Conservation (phyloP, 805 yeast species). For the Yamadazyma olivae region DNA sequence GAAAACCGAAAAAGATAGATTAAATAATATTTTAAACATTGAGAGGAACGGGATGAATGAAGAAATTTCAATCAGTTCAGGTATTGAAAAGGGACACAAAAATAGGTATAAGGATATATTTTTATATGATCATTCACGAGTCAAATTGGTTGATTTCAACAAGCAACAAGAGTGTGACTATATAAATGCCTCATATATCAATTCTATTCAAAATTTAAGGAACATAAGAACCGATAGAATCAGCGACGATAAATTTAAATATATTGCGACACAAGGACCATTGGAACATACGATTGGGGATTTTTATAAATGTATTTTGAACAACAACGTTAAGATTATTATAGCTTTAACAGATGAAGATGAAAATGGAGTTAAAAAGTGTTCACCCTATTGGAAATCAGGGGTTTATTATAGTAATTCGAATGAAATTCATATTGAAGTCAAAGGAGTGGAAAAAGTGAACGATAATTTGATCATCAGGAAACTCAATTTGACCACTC, state of each 20-base stretch:
- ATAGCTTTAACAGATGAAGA: conserved; percentile 71
- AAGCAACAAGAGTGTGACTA: conserved; percentile 44
- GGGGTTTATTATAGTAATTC: conserved; percentile 45
- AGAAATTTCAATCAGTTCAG: conserved; percentile 57
- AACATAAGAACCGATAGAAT: conserved; percentile 4
- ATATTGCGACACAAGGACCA: conserved; percentile 92
- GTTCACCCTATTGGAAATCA: conserved; percentile 72
- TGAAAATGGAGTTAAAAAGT: conserved; percentile 79
- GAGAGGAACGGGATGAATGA: conserved; percentile 14
- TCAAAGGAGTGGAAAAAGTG: conserved; percentile 14
- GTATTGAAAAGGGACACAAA: conserved; percentile 77
- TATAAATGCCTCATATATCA: conserved; percentile 81
- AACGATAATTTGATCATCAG: conserved; percentile 30
- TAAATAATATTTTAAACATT: conserved; percentile 38
- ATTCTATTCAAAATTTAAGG: conserved; percentile 16
- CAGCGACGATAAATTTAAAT: conserved; percentile 17
- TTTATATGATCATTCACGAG: conserved; percentile 84
- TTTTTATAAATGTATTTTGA: conserved; percentile 76
- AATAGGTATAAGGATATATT: conserved; percentile 87
- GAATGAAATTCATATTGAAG: conserved; percentile 22
- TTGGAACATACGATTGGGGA: conserved; percentile 68
- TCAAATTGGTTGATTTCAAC: conserved; percentile 40
- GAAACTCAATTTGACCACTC: conserved; percentile 20
- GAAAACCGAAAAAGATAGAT: conserved; percentile 62
- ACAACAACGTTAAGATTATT: conserved; percentile 62